phyloP scores from a whole-genome alignment of 345 rosid species.

The Diplotaxis tenuifolia region DNA sequence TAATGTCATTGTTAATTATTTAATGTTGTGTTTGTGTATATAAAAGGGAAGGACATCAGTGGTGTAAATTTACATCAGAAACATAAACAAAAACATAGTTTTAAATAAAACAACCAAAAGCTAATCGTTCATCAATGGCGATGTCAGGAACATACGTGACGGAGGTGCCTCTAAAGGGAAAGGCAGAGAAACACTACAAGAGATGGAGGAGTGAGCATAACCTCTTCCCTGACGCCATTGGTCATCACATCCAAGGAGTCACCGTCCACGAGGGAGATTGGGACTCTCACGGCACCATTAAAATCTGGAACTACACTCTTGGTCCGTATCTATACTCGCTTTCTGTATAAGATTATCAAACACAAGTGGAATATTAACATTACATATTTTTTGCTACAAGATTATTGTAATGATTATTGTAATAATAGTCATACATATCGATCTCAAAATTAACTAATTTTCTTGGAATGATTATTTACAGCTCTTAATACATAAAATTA shows the following conservation, averaged over 20 bases:
- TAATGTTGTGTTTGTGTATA: neutral
- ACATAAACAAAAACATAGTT: neutral
- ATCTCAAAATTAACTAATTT: neutral
- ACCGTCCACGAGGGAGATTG: slow-evolving; percentile 20
- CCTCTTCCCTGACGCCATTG: slow-evolving; percentile 10
- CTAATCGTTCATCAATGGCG: slow-evolving; percentile 1
- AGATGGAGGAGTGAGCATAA: slow-evolving; percentile 23
- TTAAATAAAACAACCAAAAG: neutral
- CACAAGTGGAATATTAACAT: no score
- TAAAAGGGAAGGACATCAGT: neutral
- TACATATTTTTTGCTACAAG: neutral
- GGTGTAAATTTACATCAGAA: neutral
- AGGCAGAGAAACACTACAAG: slow-evolving; percentile 22
- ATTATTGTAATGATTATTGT: no score
- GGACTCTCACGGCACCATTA: slow-evolving; percentile 23
- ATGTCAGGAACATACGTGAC: slow-evolving; percentile 27
- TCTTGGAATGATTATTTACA: neutral
- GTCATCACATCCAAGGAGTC: slow-evolving; percentile 17
- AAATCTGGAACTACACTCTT: slow-evolving; percentile 11
- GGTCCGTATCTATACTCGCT: no score
- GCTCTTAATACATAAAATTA: neutral
- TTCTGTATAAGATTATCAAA: no score
- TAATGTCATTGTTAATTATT: neutral
- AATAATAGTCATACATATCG: neutral
- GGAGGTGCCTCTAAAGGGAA: slow-evolving; percentile 18